Evolutionary conservation across 352 stramenopile species (phyloP).

Genomic region (Globisporangium barbulae): DNA sequence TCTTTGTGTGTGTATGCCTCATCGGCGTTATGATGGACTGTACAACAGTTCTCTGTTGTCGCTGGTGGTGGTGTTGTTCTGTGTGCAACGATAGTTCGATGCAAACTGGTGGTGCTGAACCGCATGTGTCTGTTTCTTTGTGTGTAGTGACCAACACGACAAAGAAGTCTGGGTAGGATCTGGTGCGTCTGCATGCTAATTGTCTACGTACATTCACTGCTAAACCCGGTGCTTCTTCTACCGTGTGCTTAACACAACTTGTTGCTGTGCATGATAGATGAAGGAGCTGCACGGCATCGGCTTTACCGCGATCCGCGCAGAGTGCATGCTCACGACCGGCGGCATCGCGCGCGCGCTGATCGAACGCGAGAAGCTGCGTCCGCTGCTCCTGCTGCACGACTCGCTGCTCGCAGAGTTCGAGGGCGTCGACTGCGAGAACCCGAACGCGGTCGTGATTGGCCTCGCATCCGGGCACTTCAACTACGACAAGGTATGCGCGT

Average conservation of each 20-base stretch:
- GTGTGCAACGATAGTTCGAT: not conserved
- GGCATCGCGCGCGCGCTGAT: conserved; percentile 38
- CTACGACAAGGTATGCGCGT: conserved; percentile 38
- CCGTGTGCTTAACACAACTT: not conserved
- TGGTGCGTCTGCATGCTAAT: conserved; percentile 21
- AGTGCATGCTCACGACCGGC: conserved; percentile 45
- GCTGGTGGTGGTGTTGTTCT: not conserved
- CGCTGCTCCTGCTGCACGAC: conserved; percentile 42
- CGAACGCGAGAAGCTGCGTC: conserved; percentile 31
- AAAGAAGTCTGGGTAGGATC: conserved; percentile 43
- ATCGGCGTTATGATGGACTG: not conserved
- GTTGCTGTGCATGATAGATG: conserved; percentile 22
- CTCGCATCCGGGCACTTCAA: conserved; percentile 50
- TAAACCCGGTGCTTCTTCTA: not conserved
- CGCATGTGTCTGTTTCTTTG: not conserved
- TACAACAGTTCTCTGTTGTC: not conserved
- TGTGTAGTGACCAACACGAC: conserved; percentile 65
- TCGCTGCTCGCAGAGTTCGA: conserved; percentile 47
- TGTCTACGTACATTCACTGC: not conserved
- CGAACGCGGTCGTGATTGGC: conserved; percentile 59
- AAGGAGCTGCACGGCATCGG: conserved; percentile 44
- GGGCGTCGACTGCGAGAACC: conserved; percentile 30
- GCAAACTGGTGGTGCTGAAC: not conserved
- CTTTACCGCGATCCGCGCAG: conserved; percentile 29
- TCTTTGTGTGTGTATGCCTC: conserved; percentile 1